Evolutionary conservation across 2,329 filamentous ascomycete genomes (phyloP).

Genomic region (Biscogniauxia sp.): DNA sequence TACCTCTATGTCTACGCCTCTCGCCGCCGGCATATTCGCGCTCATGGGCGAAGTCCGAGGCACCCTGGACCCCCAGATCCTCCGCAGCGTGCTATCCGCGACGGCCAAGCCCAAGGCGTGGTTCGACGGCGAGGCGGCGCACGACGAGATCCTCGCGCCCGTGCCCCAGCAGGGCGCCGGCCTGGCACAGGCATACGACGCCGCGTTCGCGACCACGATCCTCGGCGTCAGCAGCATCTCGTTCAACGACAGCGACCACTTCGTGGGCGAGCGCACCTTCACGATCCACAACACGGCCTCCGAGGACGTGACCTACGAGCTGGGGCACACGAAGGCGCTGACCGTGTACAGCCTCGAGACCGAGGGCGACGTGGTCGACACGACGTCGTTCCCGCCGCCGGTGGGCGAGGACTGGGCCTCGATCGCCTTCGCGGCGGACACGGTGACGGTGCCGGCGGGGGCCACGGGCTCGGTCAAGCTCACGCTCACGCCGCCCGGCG

Average conservation of each 20-base stretch:
- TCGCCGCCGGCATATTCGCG: slow-evolving; percentile 40
- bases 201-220: slow-evolving; percentile 36
- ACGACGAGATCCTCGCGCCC: slow-evolving; percentile 23
- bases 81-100: slow-evolving; percentile 29
- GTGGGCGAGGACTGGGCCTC: slow-evolving; percentile 12
- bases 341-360: slow-evolving; percentile 37
- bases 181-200: slow-evolving; percentile 41
- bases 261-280: slow-evolving; percentile 34
- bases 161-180: slow-evolving; percentile 43
- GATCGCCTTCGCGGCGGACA: slow-evolving; percentile 14
- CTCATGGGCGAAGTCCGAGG: slow-evolving; percentile 33
- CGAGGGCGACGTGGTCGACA: slow-evolving; percentile 4
- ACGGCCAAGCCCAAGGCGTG: slow-evolving; percentile 32
- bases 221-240: slow-evolving; percentile 38
- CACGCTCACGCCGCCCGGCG: slow-evolving; percentile 22
- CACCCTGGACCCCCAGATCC: slow-evolving; percentile 22
- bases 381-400: slow-evolving; percentile 13
- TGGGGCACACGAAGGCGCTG: slow-evolving; percentile 35
- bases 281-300: slow-evolving; percentile 39
- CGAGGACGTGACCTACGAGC: slow-evolving; percentile 35
- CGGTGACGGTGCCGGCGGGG: slow-evolving; percentile 15
- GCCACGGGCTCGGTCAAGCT: slow-evolving; percentile 13
- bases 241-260: slow-evolving; percentile 45
- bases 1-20: slow-evolving; percentile 53
- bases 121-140: slow-evolving; percentile 26